A percentile compares a stretch with the other conserved stretches of the same genome.
Conservation (phyloP, 1,284 basidiomycete genomes). For the Boletus mariae region DNA sequence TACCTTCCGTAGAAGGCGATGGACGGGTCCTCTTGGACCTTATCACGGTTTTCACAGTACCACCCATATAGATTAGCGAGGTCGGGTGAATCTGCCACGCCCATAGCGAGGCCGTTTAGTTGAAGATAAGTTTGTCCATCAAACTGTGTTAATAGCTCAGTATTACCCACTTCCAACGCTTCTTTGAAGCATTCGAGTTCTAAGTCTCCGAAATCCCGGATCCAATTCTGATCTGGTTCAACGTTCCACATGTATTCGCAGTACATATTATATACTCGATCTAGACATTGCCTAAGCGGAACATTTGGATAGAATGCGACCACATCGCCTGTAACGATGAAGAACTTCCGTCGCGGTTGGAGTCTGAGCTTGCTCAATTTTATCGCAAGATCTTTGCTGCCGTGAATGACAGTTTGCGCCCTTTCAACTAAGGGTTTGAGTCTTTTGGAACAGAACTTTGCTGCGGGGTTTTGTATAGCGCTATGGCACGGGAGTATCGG, state of each 20-base stretch:
- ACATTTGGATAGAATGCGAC: slow-evolving; percentile 4
- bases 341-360: fast-evolving
- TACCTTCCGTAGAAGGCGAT: slow-evolving; percentile 5
- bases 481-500: slow-evolving; percentile 1
- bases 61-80: slow-evolving; percentile 7
- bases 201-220: background rate
- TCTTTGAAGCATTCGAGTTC: background rate
- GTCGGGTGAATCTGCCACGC: slow-evolving; percentile 1
- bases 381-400: slow-evolving; percentile 8
- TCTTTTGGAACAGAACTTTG: slow-evolving; percentile 8
- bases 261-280: background rate
- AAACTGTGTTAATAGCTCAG: background rate
- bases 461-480: background rate
- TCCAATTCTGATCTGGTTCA: no score
- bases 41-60: background rate
- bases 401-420: background rate
- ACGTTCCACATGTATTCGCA: background rate
- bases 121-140: background rate
- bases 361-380: background rate
- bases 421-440: slow-evolving; percentile 8
- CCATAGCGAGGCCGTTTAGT: slow-evolving; percentile 6
- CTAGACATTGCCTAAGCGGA: background rate
- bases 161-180: background rate
- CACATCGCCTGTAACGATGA: slow-evolving; percentile 3
- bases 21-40: fast-evolving